Evolutionary conservation across 164 flowering plant genomes (phyloP).

Genomic region (Vitis riparia): DNA sequence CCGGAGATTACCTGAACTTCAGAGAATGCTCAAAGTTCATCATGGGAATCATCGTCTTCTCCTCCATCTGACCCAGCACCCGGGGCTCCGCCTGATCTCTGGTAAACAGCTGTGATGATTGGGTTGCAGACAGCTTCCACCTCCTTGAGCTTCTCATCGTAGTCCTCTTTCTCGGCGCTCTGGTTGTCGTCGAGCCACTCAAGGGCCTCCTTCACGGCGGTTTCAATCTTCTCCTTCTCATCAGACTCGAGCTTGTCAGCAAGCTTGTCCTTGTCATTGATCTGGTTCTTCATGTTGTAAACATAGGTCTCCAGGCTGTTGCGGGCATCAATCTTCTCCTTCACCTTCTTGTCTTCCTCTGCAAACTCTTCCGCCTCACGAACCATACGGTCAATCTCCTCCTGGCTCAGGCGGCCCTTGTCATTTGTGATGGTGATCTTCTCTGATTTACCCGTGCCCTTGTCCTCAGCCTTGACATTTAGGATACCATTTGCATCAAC

Average conservation of each 20-base stretch:
- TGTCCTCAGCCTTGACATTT: conserved; percentile 82
- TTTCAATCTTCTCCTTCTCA: conserved; percentile 83
- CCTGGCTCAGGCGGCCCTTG: conserved; percentile 78
- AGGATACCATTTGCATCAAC: conserved; percentile 86
- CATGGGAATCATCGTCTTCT: conserved; percentile 63
- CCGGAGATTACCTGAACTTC: neutral
- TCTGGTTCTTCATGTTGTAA: conserved; percentile 83
- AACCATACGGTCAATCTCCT: conserved; percentile 87
- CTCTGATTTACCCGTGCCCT: conserved; percentile 73
- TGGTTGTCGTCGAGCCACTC: conserved; percentile 91
- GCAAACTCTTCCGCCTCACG: conserved; percentile 86
- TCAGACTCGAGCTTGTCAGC: conserved; percentile 81
- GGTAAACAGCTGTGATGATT: conserved; percentile 74
- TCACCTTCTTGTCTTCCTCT: conserved; percentile 86
- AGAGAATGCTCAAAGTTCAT: conserved; percentile 52
- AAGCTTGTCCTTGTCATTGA: conserved; percentile 86
- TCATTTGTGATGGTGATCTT: conserved; percentile 87
- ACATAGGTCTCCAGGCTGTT: conserved; percentile 77
- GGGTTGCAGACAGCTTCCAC: conserved; percentile 90
- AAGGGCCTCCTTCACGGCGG: conserved; percentile 72
- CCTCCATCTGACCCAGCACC: conserved; percentile 44
- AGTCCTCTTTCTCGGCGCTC: conserved; percentile 78
- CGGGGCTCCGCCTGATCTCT: conserved; percentile 78
- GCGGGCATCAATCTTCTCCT: conserved; percentile 81
- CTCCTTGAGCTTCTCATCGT: conserved; percentile 83